phyloP scores from a whole-genome alignment of 2,329 filamentous ascomycete genomes.

The Apiospora malaysiana region DNA sequence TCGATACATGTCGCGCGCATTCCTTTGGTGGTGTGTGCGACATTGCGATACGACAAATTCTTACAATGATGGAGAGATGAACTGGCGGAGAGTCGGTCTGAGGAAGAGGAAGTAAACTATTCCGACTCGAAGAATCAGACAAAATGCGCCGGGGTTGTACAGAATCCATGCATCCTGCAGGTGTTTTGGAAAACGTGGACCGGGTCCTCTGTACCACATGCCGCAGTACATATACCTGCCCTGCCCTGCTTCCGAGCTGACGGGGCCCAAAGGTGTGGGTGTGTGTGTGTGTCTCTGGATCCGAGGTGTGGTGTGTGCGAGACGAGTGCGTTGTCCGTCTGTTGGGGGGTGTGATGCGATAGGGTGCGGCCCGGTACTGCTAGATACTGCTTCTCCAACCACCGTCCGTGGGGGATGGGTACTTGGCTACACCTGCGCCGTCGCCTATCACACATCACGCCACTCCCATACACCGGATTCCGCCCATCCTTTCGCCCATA shows the following conservation, averaged over 20 bases:
- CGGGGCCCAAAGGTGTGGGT: slow-evolving; percentile 9
- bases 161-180: slow-evolving; percentile 19
- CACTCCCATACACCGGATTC: background rate
- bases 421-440: background rate
- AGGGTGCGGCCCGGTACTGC: background rate
- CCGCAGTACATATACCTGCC: background rate
- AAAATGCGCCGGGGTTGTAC: slow-evolving; percentile 6
- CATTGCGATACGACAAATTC: background rate
- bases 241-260: background rate
- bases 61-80: slow-evolving; percentile 8
- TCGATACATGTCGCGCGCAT: background rate
- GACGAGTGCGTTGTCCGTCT: slow-evolving; percentile 5
- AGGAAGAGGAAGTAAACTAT: slow-evolving; percentile 6
- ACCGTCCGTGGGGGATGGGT: background rate
- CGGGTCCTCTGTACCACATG: slow-evolving; percentile 12
- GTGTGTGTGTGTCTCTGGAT: background rate
- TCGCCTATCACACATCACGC: background rate
- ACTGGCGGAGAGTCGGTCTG: background rate
- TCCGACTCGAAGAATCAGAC: slow-evolving; percentile 11
- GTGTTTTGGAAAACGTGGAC: slow-evolving; percentile 18
- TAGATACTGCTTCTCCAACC: background rate
- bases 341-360: background rate
- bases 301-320: background rate
- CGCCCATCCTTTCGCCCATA: slow-evolving; percentile 1
- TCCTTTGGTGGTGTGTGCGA: background rate